phyloP scores from a whole-genome alignment of 2,329 filamentous ascomycete genomes.

The Aspergillus sp. region DNA sequence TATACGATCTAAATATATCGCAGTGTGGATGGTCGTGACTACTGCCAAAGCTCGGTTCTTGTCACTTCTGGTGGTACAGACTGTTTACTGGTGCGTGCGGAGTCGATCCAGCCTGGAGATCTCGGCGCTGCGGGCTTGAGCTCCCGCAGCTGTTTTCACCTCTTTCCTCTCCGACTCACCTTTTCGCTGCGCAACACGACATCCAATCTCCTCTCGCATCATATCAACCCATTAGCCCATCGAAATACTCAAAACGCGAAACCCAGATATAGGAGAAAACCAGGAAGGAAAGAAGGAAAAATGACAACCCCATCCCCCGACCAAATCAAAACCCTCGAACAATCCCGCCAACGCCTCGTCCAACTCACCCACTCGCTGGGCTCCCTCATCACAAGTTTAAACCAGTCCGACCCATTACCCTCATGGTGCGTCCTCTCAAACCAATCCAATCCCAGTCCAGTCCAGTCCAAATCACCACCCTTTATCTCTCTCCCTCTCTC shows the following conservation, averaged over 20 bases:
- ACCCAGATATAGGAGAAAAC: too few relatives aligned
- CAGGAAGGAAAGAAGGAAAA: not conserved
- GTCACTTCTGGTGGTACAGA: too few relatives aligned
- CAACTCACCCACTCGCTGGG: slow-evolving; percentile 69
- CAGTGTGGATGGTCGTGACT: not conserved
- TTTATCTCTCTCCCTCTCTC: slow-evolving; percentile 39
- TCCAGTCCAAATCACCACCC: not conserved
- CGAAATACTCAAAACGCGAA: too few relatives aligned
- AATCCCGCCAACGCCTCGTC: slow-evolving; percentile 66
- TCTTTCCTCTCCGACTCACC: not conserved
- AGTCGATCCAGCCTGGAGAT: not conserved
- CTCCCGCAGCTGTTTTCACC: not conserved
- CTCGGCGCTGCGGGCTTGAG: not conserved
- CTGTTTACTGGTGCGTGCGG: not conserved
- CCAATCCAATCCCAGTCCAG: not conserved
- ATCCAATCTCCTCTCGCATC: not conserved
- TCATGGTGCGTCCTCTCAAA: slow-evolving; percentile 47
- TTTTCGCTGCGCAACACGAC: not conserved
- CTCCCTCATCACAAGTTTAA: slow-evolving; percentile 62
- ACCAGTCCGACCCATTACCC: slow-evolving; percentile 65
- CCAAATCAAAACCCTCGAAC: slow-evolving; percentile 65
- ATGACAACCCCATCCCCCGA: slow-evolving; percentile 43
- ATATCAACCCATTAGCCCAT: not conserved
- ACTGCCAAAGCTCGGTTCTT: too few relatives aligned
- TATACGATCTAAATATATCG: not conserved